Evolutionary conservation across 2,329 filamentous ascomycete genomes (phyloP).

Genomic region (Uncinocarpus reesii): DNA sequence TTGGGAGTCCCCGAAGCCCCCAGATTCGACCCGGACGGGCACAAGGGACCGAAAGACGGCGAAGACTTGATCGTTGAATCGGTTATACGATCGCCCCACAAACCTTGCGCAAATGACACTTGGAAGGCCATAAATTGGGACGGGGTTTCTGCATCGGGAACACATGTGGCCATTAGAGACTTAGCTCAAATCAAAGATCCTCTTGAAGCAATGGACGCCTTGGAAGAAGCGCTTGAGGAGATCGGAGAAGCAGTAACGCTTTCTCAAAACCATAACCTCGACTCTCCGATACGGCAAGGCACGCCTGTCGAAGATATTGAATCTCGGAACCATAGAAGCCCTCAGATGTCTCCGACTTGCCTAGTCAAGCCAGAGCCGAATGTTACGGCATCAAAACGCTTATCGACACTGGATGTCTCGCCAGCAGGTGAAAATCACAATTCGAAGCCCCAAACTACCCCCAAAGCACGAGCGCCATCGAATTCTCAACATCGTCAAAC

Average conservation of each 20-base stretch:
- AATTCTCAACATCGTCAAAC: background rate
- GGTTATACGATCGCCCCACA: slow-evolving; percentile 22
- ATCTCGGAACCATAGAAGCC: too few relatives aligned
- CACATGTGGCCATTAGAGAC: slow-evolving; percentile 16
- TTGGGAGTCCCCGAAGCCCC: slow-evolving; percentile 13
- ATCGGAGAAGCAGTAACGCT: slow-evolving; percentile 33
- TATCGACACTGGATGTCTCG: background rate
- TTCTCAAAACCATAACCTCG: slow-evolving; percentile 19
- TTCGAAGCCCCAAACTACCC: background rate
- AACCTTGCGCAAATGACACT: slow-evolving; percentile 10
- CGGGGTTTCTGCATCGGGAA: slow-evolving; percentile 11
- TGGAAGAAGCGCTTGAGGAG: slow-evolving; percentile 44
- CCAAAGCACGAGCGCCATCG: background rate
- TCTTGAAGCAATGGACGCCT: slow-evolving; percentile 42
- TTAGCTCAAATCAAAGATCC: slow-evolving; percentile 33
- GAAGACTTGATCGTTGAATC: slow-evolving; percentile 25
- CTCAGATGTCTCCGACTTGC: background rate
- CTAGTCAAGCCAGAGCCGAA: background rate
- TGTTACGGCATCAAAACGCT: background rate
- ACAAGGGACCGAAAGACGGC: slow-evolving; percentile 14
- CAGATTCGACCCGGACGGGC: slow-evolving; percentile 21
- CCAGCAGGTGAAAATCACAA: background rate
- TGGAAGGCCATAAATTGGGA: background rate
- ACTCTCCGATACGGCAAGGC: slow-evolving; percentile 18
- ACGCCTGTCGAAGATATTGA: background rate